Base-by-base conservation (phyloP, 805 yeast genomes). In the Candida succiphila region DNA sequence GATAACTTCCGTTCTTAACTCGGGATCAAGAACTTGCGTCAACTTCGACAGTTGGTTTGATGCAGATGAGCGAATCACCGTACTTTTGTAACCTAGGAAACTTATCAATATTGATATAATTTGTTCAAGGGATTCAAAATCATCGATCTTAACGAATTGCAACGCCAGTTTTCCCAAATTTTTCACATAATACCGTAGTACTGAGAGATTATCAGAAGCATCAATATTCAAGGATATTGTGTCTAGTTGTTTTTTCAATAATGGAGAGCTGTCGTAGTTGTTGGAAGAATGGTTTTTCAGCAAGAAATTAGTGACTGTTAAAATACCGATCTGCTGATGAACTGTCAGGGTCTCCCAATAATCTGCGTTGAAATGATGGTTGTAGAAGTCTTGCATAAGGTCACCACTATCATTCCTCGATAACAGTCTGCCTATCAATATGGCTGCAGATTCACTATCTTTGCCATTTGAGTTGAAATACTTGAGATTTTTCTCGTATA, bases 41-140 rank as follows among this genome's bases (percentile, higher is more conserved):
- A 84, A 48, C 29, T 72, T 62, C 5, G 81, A 71, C 19, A 81
- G 51, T 17, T 78, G 74, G 48, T 79, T 81, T 1, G 95, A 82
- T 23, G 78, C 59, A 1, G 74, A 60, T 40, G 77, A 78, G 34
- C 96, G 57, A 3, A 79, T 67, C 2, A 60, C 56, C 0, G 82
- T 72, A 34, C 73, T 82, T 24, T 52, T 56, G 30, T 66, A 55
- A n/a, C 60, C 59, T 35, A 75, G 53, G 27, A 63, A 57, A 4
- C 53, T 42, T 4, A 78, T 40, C 27, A 76, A 57, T 46, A 65
- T 60, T 24, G 67, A 63, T 2, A 83, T 46, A 3, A 77, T 65
- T 4, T 51, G 58, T 26, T 76, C 79, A 5, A 75, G 62, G 0
- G 37, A 31, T 3, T 51, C 63, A 45, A 59, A 69, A 12, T 48